A percentile compares a stretch with the other conserved stretches of the same genome.
Evolutionary conservation across 345 rosid genomes (phyloP).

Genomic region (Xanthoceras sorbifolium): DNA sequence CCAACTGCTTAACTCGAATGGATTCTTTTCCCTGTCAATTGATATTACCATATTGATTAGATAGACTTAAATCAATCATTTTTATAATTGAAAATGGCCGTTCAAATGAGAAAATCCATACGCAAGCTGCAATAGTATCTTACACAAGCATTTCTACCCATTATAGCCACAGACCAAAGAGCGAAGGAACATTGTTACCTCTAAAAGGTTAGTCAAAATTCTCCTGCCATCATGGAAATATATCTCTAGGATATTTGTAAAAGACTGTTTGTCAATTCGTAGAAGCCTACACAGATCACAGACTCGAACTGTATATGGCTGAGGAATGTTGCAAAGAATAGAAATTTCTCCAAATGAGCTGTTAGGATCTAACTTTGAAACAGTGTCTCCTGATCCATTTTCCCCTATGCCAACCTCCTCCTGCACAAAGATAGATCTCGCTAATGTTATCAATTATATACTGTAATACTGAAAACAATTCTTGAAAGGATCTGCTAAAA

Average conservation of each 20-base stretch:
- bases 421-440: conserved; percentile 36
- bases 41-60: conserved; percentile 13
- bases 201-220: conserved; percentile 75
- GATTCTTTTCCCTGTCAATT: conserved; percentile 70
- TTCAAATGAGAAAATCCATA: not conserved
- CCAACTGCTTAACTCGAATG: conserved; percentile 69
- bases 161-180: not conserved
- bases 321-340: conserved; percentile 92
- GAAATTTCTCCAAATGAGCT: conserved; percentile 88
- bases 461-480: conserved; percentile 8
- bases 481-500: not conserved
- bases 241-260: conserved; percentile 80
- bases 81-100: not conserved
- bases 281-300: conserved; percentile 74
- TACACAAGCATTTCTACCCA: not conserved
- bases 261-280: conserved; percentile 86
- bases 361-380: conserved; percentile 56
- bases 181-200: conserved; percentile 46
- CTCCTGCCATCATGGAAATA: conserved; percentile 88
- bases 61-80: not conserved
- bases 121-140: not conserved
- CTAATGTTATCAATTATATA: not conserved
- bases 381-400: conserved; percentile 79
- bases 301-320: conserved; percentile 83
- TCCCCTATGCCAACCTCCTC: conserved; percentile 67